phyloP scores from a whole-genome alignment of 805 yeast species.

The Candida michaelii region DNA sequence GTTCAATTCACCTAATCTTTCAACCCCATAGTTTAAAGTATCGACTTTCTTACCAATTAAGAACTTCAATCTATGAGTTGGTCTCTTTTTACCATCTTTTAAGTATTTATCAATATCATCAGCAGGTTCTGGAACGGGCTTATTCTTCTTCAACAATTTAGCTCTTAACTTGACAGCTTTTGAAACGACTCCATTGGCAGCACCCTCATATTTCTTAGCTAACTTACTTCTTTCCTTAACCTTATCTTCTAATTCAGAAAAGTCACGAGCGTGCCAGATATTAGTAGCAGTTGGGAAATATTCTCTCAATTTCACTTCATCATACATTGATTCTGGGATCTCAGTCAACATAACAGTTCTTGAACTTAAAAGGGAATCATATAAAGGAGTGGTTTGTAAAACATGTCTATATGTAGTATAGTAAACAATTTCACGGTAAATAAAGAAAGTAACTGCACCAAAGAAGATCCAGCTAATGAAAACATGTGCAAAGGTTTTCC shows the following conservation, averaged over 20 bases:
- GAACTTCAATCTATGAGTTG: conserved; percentile 72
- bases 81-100: conserved; percentile 68
- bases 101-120: conserved; percentile 63
- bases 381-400: conserved; percentile 68
- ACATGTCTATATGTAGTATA: conserved; percentile 74
- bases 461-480: conserved; percentile 74
- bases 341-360: conserved; percentile 74
- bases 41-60: conserved; percentile 82
- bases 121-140: conserved; percentile 54
- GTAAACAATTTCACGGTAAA: conserved; percentile 72
- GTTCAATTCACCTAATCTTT: conserved; percentile 67
- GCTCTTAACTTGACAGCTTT: conserved; percentile 58
- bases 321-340: conserved; percentile 48
- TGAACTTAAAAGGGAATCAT: conserved; percentile 66
- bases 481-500: conserved; percentile 71
- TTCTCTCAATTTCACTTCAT: conserved; percentile 51
- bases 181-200: conserved; percentile 57
- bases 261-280: conserved; percentile 65
- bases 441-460: conserved; percentile 61
- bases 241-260: conserved; percentile 52
- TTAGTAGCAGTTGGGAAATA: conserved; percentile 63
- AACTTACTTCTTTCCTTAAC: conserved; percentile 65
- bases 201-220: conserved; percentile 59
- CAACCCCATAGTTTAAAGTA: conserved; percentile 72
- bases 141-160: conserved; percentile 58